phyloP scores from a whole-genome alignment of 1,284 basidiomycete species.

The Golubevia pallescens region DNA sequence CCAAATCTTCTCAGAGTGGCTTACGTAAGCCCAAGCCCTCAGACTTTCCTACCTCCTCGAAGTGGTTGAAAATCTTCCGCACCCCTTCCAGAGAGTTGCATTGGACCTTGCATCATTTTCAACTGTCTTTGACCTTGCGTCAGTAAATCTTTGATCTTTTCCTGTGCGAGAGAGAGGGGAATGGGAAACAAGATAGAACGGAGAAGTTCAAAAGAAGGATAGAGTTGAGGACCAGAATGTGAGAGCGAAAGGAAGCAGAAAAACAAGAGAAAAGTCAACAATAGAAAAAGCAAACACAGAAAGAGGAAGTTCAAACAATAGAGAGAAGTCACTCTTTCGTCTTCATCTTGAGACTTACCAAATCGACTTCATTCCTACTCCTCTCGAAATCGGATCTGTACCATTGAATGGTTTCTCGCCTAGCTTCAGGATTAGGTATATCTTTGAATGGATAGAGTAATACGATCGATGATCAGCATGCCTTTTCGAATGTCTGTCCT shows the following conservation, averaged over 20 bases:
- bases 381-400: conserved; percentile 23
- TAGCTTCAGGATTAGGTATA: conserved; percentile 42
- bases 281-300: neutral
- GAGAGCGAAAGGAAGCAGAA: too few species aligned
- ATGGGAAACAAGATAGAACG: too few species aligned
- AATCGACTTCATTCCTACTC: conserved; percentile 22
- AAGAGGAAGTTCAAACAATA: neutral
- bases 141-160: conserved; percentile 23
- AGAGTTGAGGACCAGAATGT: too few species aligned
- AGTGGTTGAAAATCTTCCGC: too few species aligned
- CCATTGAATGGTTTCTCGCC: conserved; percentile 46
- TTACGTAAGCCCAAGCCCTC: too few species aligned
- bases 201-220: too few species aligned
- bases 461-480: too few species aligned
- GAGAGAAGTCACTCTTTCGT: too few species aligned
- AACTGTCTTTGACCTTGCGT: conserved; percentile 15
- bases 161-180: neutral
- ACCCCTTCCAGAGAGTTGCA: conserved; percentile 22
- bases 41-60: too few species aligned
- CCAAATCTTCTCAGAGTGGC: too few species aligned
- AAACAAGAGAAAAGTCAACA: too few species aligned
- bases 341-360: conserved; percentile 10
- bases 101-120: conserved; percentile 39
- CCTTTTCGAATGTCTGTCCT: too few species aligned
- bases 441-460: conserved; percentile 2